Base-by-base conservation (phyloP, 2,329 filamentous ascomycete species). In the Colletotrichum melonis region DNA sequence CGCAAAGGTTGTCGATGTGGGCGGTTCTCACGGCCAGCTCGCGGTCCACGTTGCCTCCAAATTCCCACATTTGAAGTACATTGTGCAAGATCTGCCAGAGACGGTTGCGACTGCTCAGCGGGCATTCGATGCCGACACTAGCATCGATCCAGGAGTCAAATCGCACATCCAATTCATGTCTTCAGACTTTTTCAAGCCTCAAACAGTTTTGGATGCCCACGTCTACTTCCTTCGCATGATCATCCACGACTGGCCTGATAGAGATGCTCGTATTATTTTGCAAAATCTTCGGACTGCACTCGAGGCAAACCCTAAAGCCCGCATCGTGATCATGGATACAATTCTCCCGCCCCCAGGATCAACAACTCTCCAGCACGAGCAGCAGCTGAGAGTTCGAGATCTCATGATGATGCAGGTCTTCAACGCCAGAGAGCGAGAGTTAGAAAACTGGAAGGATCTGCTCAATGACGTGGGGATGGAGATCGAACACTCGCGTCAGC, bases 201-300 rank as follows among this genome's bases (percentile, higher is more conserved):
- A 85, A 73, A 74, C 80, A 1, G 78, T 81, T 2, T n/a, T 63
- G n/a, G 67, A 79, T 19, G 87, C 85, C 5, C 86, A 87, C 64
- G 82, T 88, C 60, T 90, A 87, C 79, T 80, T 89, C 64, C 78
- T 90, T 69, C 87, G 88, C 74, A 80, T 85, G 74, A 88, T 90
- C 66, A 80, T 90, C 16, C 88, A 90, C 77, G 87, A 90, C 79
- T 89, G 87, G 86, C 82, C 87, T 0, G 87, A 89, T 64, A 78
- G 80, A 28, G 81, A 86, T 56, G 78, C 79, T 4, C 72, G 80
- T 12, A 76, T 78, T 57, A 86, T 88, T 57, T 78, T 85, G 28
- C 81, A 80, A 46, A 82, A 81, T 0, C 77, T 88, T 22, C 76
- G 84, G 0, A 83, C 86, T 0, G 82, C 84, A 32, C 73, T 89